Evolutionary conservation across 2,329 filamentous ascomycete genomes (phyloP), one percentile per base, ranked within the genome.

Genomic region (Rasamsonia emersonii): DNA sequence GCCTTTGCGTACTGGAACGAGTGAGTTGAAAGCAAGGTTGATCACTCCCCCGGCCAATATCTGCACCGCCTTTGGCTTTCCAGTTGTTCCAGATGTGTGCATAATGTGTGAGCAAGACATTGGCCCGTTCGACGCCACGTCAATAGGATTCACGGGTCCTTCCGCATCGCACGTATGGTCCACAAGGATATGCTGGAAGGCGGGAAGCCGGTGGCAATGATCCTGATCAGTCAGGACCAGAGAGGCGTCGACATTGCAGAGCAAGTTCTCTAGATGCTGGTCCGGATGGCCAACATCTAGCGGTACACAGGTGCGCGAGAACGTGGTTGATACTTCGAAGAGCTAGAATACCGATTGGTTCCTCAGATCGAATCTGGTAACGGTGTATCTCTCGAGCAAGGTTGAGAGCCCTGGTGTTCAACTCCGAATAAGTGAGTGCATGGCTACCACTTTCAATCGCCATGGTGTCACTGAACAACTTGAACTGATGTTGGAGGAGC

Each of bases 61-160:
- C 34, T 77, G 70, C 6, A 93, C 86, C 39, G 82, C 82, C 62
- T 88, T 91, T 17, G 82, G 83, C 45, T 70, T 64, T 23, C 80
- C 82, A 56, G 86, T 81, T 1, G 46, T 43, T 2, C 83, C 83
- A 3, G 67, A 73, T 1, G 79, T 83, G 50, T 80, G 82, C 17
- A 77, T 18, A 2, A 41, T 26, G 31, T 39, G 36, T 2, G 30
- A 36, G 15, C 24, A 9, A 24, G 15, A 18, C 16, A 32, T 37
- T 8, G n/a, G 7, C 7, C 20, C 20, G n/a, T 23, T 23, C 20
- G 20, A 23, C n/a, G 7, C 20, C n/a, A 23, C 20, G n/a, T 23
- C n/a, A 7, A 8, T 23, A 7, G 7, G 7, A 23, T 23, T 23
- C 7, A n/a, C 20, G n/a, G n/a, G n/a, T n/a, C n/a, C n/a, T n/a